These are phyloP conservation scores for Wickerhamiella allomyrinae DNA, from an alignment of 805 yeast genomes.

Conservation along the genomic window DNA sequence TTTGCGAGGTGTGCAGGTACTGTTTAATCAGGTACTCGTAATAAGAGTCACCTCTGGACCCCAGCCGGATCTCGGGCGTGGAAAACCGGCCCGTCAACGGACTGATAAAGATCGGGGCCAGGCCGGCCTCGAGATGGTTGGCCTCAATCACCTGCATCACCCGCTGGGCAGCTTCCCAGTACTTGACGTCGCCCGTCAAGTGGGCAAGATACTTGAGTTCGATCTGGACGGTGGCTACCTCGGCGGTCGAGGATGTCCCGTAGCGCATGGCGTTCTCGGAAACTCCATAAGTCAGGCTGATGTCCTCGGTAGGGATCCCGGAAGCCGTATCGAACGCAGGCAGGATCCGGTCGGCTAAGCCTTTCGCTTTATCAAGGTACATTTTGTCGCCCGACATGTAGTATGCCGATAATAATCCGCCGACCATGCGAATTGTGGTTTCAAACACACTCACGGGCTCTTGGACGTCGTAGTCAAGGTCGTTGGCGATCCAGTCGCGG, in stretches of 20 bases:
- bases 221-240: constrained; percentile 35
- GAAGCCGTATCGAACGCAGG: constrained; percentile 49
- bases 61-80: constrained; percentile 57
- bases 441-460: constrained; percentile 36
- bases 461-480: constrained; percentile 41
- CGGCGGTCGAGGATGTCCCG: constrained; percentile 26
- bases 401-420: constrained; percentile 39
- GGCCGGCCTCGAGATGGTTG: constrained; percentile 52
- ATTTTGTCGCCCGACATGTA: constrained; percentile 31
- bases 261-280: not conserved
- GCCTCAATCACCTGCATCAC: constrained; percentile 57
- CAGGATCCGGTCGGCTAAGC: constrained; percentile 35
- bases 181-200: constrained; percentile 33
- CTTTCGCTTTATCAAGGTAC: constrained; percentile 29
- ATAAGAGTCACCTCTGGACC: constrained; percentile 72
- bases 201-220: constrained; percentile 42
- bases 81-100: constrained; percentile 62
- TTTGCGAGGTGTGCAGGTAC: constrained; percentile 31
- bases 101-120: constrained; percentile 66
- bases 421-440: constrained; percentile 37
- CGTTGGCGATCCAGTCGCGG: constrained; percentile 23
- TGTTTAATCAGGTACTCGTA: constrained; percentile 39
- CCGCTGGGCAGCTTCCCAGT: constrained; percentile 46
- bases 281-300: constrained; percentile 8
- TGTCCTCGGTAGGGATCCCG: constrained; percentile 33